Evolutionary conservation across 179 eudicot species (phyloP).

Genomic region (Spergularia azorica): DNA sequence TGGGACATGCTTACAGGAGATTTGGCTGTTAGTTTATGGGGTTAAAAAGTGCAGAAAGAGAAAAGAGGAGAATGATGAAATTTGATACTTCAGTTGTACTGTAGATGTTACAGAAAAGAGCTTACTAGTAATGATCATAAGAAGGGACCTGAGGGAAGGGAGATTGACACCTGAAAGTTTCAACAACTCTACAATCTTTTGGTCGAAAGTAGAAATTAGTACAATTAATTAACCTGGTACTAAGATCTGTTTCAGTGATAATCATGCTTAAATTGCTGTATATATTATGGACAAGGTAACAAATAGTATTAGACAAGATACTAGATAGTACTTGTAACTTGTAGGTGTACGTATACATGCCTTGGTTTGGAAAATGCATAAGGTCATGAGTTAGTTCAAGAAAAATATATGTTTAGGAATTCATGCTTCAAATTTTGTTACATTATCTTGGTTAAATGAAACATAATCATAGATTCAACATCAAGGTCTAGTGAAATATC

Average conservation of each 20-base stretch:
- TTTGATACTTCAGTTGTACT: neutral
- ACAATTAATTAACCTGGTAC: neutral
- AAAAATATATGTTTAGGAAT: too few relatives aligned
- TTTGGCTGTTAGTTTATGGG: constrained; percentile 3
- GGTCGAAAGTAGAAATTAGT: neutral
- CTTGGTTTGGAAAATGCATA: too few relatives aligned
- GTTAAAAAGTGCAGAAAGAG: neutral
- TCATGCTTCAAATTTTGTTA: too few relatives aligned
- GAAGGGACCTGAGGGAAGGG: neutral
- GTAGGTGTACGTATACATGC: too few relatives aligned
- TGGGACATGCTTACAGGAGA: neutral
- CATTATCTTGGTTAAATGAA: too few relatives aligned
- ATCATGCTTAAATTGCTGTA: neutral
- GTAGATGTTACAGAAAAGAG: neutral
- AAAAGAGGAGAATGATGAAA: constrained; percentile 19
- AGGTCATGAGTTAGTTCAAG: too few relatives aligned
- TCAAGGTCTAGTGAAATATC: too few relatives aligned
- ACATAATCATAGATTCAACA: too few relatives aligned
- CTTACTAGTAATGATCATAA: constrained; percentile 9
- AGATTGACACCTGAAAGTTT: neutral
- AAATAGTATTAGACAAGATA: too few relatives aligned
- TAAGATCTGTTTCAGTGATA: neutral
- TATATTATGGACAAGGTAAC: neutral
- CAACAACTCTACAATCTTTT: neutral
- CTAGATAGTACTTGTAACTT: too few relatives aligned